Base-by-base conservation (phyloP, 257 asterid species). In the Eustoma russellianum region DNA sequence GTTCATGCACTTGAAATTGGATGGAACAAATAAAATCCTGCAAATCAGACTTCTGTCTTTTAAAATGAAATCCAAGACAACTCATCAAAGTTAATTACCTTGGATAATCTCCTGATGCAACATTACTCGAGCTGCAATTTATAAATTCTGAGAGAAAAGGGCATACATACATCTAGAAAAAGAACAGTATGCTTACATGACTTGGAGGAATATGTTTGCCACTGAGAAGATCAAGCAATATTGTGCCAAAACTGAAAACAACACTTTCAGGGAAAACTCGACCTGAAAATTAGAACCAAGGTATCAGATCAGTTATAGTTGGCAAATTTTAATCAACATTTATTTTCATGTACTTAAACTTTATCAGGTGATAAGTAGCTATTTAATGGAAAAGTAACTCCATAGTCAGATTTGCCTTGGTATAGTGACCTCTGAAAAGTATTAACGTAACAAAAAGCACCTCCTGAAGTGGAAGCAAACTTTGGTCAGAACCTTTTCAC, bases 121-220 rank as follows among this genome's bases (percentile, higher is more conserved):
- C 19, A 10, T 33, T 24, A 19, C 44, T 16, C 10, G 50, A 17
- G 41, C 14, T 19, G 17, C 18, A 2, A 28, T 55, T 55, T 24
- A 17, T 6, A 28, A 24, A 24, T 24, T 6, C 30, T 33, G 19
- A 38, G 17, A 55, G 45, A 15, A 41, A 33, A 0, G 13, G 50
- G 47, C 48, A 28, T 17, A 44, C 12, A 18, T 24, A 18, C 33
- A 30, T 57, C 40, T 18, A 58, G 46, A 30, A 12, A 58, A 15
- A 54, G 33, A 60, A 57, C 15, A 7, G 43, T 9, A 43, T 14
- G 17, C 46, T 77, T 66, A 77, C 83, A 45, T 77, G 79, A 72
- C 75, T 69, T 0, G 83, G 83, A 15, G 77, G 77, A 59, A 72
- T 76, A 53, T 76, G 82, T 65, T 76, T 76, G 59, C 82, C 82